Conservation (phyloP, 306 rosid species). For the Cyclanthera cordifolia region DNA sequence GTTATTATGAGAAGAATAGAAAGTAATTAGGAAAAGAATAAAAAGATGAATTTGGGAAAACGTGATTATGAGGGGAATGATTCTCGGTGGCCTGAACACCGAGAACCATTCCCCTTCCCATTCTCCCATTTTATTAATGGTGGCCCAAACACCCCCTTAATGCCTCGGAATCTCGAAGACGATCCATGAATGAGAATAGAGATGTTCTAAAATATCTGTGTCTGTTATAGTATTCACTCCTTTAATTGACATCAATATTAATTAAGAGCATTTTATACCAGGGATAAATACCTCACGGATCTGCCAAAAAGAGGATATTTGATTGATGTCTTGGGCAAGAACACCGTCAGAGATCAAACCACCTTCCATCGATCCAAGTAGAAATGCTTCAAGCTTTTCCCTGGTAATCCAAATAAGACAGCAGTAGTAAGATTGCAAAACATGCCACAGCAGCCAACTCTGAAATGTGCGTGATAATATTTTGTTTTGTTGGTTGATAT, state of each 20-base stretch:
- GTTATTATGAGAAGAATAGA: too few species aligned
- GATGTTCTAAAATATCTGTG: background rate
- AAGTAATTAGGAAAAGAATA: too few species aligned
- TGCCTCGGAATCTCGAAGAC: background rate
- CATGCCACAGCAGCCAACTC: background rate
- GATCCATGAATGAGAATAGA: background rate
- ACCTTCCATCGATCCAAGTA: conserved; percentile 68
- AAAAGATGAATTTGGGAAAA: too few species aligned
- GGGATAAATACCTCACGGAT: conserved; percentile 67
- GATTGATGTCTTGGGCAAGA: conserved; percentile 90
- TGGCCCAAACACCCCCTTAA: too few species aligned
- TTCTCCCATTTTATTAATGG: too few species aligned
- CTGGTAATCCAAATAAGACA: conserved; percentile 33
- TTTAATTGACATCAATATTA: conserved; percentile 13
- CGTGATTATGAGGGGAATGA: too few species aligned
- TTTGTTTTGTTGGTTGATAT: too few species aligned
- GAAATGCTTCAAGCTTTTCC: conserved; percentile 92
- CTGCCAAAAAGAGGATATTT: conserved; percentile 81
- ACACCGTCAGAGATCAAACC: conserved; percentile 83
- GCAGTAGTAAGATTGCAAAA: background rate
- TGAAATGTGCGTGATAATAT: background rate
- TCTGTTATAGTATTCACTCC: conserved; percentile 4
- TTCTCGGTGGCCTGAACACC: too few species aligned
- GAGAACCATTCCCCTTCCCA: too few species aligned
- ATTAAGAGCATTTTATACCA: background rate